Conservation (phyloP, 176 grass and related monocot species). For the Musa troglodytarum region DNA sequence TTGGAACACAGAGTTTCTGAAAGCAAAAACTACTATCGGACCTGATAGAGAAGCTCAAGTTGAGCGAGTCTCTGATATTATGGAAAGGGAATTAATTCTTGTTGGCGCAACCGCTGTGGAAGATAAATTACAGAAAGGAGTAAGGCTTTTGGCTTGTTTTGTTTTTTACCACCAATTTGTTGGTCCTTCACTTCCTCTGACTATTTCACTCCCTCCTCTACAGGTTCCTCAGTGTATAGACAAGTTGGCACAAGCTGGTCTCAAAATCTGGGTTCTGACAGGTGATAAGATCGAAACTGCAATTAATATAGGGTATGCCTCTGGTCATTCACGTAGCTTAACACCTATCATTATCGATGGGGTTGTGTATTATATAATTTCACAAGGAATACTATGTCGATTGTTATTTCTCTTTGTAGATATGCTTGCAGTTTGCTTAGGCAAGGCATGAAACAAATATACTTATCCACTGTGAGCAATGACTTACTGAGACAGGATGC, state of each 20-base stretch:
- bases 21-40: slow-evolving; percentile 77
- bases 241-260: slow-evolving; percentile 93
- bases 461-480: slow-evolving; percentile 42
- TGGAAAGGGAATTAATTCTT: slow-evolving; percentile 87
- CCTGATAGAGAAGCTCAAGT: slow-evolving; percentile 82
- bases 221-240: slow-evolving; percentile 96
- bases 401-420: slow-evolving; percentile 43
- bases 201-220: slow-evolving; percentile 27
- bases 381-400: neutral
- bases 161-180: neutral
- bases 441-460: slow-evolving; percentile 91
- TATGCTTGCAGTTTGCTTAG: slow-evolving; percentile 96
- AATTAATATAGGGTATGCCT: slow-evolving; percentile 89
- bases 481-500: slow-evolving; percentile 71
- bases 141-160: slow-evolving; percentile 15
- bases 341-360: neutral
- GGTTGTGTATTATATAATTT: neutral
- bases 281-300: slow-evolving; percentile 99
- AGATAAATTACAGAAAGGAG: slow-evolving; percentile 91
- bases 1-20: slow-evolving; percentile 87
- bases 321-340: neutral
- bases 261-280: slow-evolving; percentile 97
- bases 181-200: slow-evolving; percentile 25
- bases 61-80: slow-evolving; percentile 70
- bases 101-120: slow-evolving; percentile 93